phyloP scores from a whole-genome alignment of 257 asterid genomes.

The Petrea volubilis region DNA sequence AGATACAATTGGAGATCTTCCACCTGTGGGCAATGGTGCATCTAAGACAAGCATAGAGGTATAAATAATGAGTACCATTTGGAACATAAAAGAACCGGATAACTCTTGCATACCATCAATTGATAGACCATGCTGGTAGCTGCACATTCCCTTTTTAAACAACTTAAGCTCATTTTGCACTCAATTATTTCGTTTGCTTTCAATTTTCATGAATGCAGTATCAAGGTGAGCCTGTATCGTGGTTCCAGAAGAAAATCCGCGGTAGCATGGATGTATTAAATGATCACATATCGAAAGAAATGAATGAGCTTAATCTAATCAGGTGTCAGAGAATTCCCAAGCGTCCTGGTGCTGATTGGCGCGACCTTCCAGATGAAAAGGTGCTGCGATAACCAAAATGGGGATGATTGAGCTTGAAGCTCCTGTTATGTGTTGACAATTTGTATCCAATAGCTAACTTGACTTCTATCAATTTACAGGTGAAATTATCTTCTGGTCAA shows the following conservation, averaged over 20 bases:
- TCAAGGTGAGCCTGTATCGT: constrained; percentile 67
- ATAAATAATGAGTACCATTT: neutral
- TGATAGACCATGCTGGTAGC: neutral
- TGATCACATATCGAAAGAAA: constrained; percentile 90
- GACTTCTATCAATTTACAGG: constrained; percentile 40
- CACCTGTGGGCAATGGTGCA: constrained; percentile 86
- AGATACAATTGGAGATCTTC: constrained; percentile 97
- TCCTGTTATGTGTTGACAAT: neutral
- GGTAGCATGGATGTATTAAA: constrained; percentile 54
- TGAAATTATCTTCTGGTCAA: constrained; percentile 78
- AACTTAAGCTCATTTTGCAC: constrained; percentile 3
- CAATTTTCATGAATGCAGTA: constrained; percentile 55
- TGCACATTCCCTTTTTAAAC: neutral
- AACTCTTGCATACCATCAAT: neutral
- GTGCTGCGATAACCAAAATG: constrained; percentile 31
- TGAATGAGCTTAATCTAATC: constrained; percentile 81
- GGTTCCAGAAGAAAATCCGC: constrained; percentile 85
- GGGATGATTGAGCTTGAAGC: constrained; percentile 1
- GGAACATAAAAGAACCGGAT: neutral
- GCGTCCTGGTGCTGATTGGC: constrained; percentile 93
- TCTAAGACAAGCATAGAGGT: constrained; percentile 65
- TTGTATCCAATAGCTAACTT: constrained; percentile 18
- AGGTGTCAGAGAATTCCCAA: constrained; percentile 86
- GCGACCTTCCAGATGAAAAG: constrained; percentile 95
- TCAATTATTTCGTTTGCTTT: neutral